These are phyloP conservation scores for Phallus indusiatus DNA, from an alignment of 768 basidiomycete genomes.

Conservation along the genomic window DNA sequence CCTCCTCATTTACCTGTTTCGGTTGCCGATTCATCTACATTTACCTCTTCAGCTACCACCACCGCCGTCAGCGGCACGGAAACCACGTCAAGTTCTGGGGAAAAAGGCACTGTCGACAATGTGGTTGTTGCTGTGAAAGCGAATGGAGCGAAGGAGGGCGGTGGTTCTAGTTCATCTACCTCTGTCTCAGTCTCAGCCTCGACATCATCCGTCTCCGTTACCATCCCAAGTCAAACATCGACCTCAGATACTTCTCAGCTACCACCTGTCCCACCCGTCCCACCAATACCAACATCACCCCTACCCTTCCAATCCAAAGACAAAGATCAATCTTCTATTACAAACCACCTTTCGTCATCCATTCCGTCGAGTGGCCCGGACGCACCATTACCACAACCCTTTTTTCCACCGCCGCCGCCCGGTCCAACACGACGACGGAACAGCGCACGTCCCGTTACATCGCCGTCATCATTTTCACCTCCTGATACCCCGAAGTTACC, in stretches of 20 bases:
- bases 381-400: neutral
- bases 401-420: neutral
- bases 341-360: neutral
- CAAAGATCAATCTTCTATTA: neutral
- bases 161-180: neutral
- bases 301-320: neutral
- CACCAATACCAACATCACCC: neutral
- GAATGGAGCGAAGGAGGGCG: neutral
- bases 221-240: slow-evolving; percentile 17
- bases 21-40: neutral
- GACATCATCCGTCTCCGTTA: neutral
- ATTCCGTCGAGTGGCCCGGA: neutral
- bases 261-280: neutral
- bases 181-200: neutral
- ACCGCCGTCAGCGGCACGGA: neutral
- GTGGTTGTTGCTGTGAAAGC: neutral
- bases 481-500: neutral
- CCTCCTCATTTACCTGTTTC: neutral
- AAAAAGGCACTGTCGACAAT: neutral
- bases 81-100: neutral
- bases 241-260: slow-evolving; percentile 10
- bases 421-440: slow-evolving; percentile 11
- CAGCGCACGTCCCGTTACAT: slow-evolving; percentile 15
- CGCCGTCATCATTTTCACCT: slow-evolving; percentile 8
- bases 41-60: neutral